Evolutionary conservation across 176 grass and related monocot species (phyloP).

Genomic region (Juncus inflexus): DNA sequence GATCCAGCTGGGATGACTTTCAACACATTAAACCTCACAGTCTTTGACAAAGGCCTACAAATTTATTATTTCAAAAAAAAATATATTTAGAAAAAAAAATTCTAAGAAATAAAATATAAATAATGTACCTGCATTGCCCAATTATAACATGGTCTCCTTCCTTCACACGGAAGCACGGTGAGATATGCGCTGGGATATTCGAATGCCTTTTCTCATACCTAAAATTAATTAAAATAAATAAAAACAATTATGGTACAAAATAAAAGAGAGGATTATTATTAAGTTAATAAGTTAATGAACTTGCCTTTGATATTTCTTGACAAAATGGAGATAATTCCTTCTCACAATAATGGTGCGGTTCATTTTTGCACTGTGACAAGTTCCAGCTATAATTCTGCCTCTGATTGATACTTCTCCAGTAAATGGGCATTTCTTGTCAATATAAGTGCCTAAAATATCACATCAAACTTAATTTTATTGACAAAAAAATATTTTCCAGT

Average conservation of each 20-base stretch:
- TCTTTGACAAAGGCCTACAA: conserved; percentile 29
- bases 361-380: conserved; percentile 32
- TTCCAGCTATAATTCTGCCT: conserved; percentile 26
- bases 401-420: conserved; percentile 24
- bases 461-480: not conserved
- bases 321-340: conserved; percentile 30
- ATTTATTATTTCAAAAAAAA: not conserved
- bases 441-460: conserved; percentile 19
- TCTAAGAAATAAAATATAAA: not conserved
- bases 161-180: conserved; percentile 27
- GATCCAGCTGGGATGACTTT: conserved; percentile 30
- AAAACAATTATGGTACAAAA: not conserved
- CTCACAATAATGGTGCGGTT: conserved; percentile 28
- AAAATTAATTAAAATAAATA: conserved; percentile 2
- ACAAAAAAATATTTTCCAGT: not conserved
- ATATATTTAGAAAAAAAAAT: not conserved
- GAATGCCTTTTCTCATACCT: conserved; percentile 34
- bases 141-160: conserved; percentile 32
- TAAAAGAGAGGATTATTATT: not conserved
- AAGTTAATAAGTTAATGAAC: not conserved
- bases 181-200: conserved; percentile 26
- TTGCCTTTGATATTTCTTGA: conserved; percentile 29
- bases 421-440: conserved; percentile 26
- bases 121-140: conserved; percentile 26
- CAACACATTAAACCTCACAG: conserved; percentile 29